These are phyloP conservation scores for Gynochthodes officinalis DNA, from an alignment of 257 asterid species.

Conservation along the genomic window DNA sequence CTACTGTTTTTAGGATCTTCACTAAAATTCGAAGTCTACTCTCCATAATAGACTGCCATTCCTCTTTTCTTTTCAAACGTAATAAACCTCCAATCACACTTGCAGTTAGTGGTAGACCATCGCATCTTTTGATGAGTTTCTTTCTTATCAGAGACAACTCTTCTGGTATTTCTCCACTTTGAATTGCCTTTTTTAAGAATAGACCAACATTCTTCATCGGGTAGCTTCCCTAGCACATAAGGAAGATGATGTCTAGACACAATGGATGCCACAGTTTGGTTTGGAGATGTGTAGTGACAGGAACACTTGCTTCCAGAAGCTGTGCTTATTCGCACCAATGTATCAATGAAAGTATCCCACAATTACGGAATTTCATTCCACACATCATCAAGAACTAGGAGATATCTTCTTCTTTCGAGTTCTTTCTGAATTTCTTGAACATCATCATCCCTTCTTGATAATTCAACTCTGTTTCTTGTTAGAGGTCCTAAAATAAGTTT, in stretches of 20 bases:
- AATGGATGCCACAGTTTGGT: no score
- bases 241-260: not conserved
- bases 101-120: constrained; percentile 3
- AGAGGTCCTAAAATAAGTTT: no score
- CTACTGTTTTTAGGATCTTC: not conserved
- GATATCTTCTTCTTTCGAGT: no score
- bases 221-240: not conserved
- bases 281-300: no score
- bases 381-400: no score
- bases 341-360: no score
- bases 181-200: constrained; percentile 2
- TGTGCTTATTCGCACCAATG: no score
- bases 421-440: no score
- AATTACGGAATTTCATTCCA: no score
- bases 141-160: not conserved
- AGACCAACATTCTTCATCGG: constrained; percentile 3
- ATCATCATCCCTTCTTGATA: no score
- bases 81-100: constrained; percentile 28
- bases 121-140: not conserved
- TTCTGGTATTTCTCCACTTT: not conserved
- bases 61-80: not conserved
- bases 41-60: constrained; percentile 19
- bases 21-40: not conserved
- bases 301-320: no score
- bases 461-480: no score